Evolutionary conservation across 805 yeast genomes (phyloP).

Genomic region (Ogataea pini): DNA sequence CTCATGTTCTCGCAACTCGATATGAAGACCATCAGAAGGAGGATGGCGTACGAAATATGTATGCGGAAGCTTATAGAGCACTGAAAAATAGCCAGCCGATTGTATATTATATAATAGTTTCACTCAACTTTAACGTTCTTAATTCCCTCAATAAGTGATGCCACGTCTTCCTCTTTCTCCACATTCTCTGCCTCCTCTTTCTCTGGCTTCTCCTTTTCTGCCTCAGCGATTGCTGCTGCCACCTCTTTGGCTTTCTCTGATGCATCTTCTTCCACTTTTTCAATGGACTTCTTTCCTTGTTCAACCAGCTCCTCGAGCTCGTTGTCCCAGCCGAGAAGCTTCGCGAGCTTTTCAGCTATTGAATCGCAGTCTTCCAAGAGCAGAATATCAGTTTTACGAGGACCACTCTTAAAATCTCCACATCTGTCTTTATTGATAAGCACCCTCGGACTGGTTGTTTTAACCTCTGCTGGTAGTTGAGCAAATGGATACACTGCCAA

Average conservation of each 20-base stretch:
- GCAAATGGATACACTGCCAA: constrained; percentile 92
- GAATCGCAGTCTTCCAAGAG: constrained; percentile 64
- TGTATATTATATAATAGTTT: constrained; percentile 3
- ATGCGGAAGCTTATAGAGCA: constrained; percentile 19
- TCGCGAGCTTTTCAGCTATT: constrained; percentile 56
- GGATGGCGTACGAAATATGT: constrained; percentile 64
- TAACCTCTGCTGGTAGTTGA: constrained; percentile 67
- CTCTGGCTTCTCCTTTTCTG: constrained; percentile 18
- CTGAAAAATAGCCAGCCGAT: constrained; percentile 1
- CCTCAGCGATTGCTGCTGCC: constrained; percentile 29
- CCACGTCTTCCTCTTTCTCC: constrained; percentile 22
- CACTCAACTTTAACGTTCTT: constrained; percentile 18
- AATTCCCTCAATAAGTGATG: constrained; percentile 14
- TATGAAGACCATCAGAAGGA: constrained; percentile 64
- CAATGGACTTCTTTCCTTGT: constrained; percentile 24
- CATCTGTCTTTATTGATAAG: constrained; percentile 75
- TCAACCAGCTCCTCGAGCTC: constrained; percentile 48
- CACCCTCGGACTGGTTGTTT: constrained; percentile 51
- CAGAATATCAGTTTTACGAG: constrained; percentile 62
- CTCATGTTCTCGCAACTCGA: constrained; percentile 65
- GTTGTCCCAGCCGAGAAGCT: constrained; percentile 62
- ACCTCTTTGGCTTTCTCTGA: constrained; percentile 31
- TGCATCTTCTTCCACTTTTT: constrained; percentile 8
- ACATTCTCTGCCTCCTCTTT: constrained; percentile 10
- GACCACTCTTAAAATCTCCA: constrained; percentile 62